Evolutionary conservation across 2,329 filamentous ascomycete genomes (phyloP).

Genomic region (Aspergillus hiratsukae): DNA sequence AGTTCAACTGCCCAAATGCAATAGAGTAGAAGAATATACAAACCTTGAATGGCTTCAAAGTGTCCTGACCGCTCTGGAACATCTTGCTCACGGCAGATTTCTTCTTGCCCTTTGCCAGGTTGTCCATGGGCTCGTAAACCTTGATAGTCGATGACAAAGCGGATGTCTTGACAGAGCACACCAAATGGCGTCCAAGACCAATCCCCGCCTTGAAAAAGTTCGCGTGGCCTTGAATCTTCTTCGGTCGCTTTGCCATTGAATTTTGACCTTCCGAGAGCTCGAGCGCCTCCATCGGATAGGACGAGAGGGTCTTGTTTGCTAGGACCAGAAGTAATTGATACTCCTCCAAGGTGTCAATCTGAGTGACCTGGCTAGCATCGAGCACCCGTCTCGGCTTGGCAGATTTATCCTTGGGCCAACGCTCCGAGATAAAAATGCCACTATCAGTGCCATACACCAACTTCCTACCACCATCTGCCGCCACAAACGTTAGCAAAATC

Average conservation of each 20-base stretch:
- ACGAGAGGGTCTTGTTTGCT: slow-evolving; percentile 87
- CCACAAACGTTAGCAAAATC: slow-evolving; percentile 13
- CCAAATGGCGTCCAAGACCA: slow-evolving; percentile 86
- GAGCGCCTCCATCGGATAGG: slow-evolving; percentile 80
- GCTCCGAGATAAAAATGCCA: slow-evolving; percentile 87
- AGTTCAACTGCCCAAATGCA: background rate
- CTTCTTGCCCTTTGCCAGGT: slow-evolving; percentile 88
- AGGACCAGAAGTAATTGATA: slow-evolving; percentile 88
- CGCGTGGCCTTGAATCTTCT: slow-evolving; percentile 95
- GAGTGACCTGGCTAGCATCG: slow-evolving; percentile 81
- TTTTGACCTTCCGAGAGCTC: slow-evolving; percentile 73
- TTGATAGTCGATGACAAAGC: slow-evolving; percentile 95
- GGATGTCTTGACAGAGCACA: slow-evolving; percentile 93
- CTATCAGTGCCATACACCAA: slow-evolving; percentile 91
- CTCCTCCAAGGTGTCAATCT: slow-evolving; percentile 94
- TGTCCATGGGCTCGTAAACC: slow-evolving; percentile 97
- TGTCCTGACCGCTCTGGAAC: slow-evolving; percentile 89
- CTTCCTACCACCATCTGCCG: slow-evolving; percentile 83
- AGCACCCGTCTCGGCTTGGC: slow-evolving; percentile 74
- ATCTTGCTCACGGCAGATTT: slow-evolving; percentile 94
- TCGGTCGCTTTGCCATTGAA: slow-evolving; percentile 74
- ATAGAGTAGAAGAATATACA: slow-evolving; percentile 10
- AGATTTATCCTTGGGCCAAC: slow-evolving; percentile 75
- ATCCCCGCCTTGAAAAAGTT: slow-evolving; percentile 99
- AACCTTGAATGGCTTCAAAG: slow-evolving; percentile 87